Base-by-base conservation (phyloP, 1,284 basidiomycete genomes). In the Microbotryum scabiosae region DNA sequence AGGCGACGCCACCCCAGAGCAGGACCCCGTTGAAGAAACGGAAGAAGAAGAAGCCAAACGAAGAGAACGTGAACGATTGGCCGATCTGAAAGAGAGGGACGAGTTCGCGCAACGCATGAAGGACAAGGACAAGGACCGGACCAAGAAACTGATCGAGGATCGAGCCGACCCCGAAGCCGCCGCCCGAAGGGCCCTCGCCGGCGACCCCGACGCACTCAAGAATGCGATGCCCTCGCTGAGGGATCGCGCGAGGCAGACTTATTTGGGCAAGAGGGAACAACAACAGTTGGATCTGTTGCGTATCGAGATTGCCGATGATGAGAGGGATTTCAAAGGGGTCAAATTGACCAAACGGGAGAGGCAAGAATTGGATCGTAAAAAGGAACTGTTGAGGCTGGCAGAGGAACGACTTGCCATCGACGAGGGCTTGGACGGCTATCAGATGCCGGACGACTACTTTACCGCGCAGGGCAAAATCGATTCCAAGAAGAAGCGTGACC, bases 381-480 rank as follows among this genome's bases (percentile, higher is more conserved):
- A 93, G 77, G 89, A 97, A 73, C 81, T 97, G 10, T 78, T 99
- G 21, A 82, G 83, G 52, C 82, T 98, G 36, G 93, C 96, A 61
- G 93, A 99, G 75, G 93, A 94, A 73, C 84, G 93, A 23, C 81
- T 92, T 65, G 86, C 84, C 72, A 96, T 98, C 64, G 89, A 92
- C 73, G 92, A 96, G 78, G 88, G 90, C 65, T 89, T 82, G 75
- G 92, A 96, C 65, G 92, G 92, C 5, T 97, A 97, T 72, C 87
- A 87, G 77, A 81, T 96, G 45, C 93, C 92, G 0, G 92, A 96
- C 60, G 70, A 98, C 76, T 98, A 99, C 73, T 82, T 97, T 71
- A 98, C 94, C 0, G 94, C 97, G 72, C 90, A 97, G 75, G 96
- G 96, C n/a, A 94, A 92, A 75, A 88, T 98, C 64, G 93, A 98